Conservation (phyloP, 192 early-diverging fungal genomes). For the Linnemannia hyalina region DNA sequence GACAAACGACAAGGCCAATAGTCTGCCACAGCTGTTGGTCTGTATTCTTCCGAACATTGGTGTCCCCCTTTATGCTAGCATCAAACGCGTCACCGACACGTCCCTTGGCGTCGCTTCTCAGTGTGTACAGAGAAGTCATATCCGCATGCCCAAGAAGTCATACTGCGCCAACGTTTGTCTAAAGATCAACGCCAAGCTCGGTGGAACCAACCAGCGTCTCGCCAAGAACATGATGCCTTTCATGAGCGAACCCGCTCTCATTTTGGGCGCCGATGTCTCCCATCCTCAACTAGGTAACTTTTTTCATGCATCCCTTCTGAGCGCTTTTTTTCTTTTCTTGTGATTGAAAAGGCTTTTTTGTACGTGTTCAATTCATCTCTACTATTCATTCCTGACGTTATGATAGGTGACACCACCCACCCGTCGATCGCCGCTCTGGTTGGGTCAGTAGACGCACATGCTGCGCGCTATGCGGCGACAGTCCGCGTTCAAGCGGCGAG, state of each 20-base stretch:
- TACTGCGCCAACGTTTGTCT: constrained; percentile 97
- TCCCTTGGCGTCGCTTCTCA: constrained; percentile 91
- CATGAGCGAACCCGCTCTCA: constrained; percentile 79
- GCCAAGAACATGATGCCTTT: constrained; percentile 71
- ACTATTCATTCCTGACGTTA: not conserved
- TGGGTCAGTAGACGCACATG: constrained; percentile 71
- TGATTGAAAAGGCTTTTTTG: not conserved
- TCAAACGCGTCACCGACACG: constrained; percentile 93
- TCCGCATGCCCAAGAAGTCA: constrained; percentile 83
- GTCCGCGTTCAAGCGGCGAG: constrained; percentile 74
- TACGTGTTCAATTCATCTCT: not conserved
- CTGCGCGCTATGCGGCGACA: constrained; percentile 71
- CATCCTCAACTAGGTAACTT: constrained; percentile 76
- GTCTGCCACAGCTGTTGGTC: constrained; percentile 84
- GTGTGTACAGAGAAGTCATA: constrained; percentile 89
- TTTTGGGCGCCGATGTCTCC: constrained; percentile 93
- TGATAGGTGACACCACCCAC: constrained; percentile 55
- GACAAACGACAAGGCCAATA: constrained; percentile 73
- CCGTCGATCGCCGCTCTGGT: constrained; percentile 84
- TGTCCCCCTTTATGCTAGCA: constrained; percentile 83
- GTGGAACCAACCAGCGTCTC: constrained; percentile 87
- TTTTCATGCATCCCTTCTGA: not conserved
- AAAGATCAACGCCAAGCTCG: constrained; percentile 95
- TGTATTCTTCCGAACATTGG: constrained; percentile 88
- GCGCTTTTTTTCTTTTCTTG: not conserved